These are phyloP conservation scores for Rosa lucieae DNA, from an alignment of 306 rosid genomes.

Conservation along the genomic window DNA sequence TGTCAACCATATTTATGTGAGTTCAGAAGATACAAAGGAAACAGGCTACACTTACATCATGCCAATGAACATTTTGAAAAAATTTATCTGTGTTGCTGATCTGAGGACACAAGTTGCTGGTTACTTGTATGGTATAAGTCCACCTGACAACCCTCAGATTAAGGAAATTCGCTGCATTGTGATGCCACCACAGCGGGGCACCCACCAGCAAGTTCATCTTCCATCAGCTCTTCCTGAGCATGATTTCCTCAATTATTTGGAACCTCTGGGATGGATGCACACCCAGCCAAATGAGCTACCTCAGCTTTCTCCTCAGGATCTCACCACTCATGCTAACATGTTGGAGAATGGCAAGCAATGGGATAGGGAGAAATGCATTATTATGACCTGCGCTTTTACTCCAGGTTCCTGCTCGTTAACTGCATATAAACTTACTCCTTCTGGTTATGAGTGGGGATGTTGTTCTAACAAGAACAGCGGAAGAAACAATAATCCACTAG, in stretches of 20 bases:
- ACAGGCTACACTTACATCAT: conserved; percentile 93
- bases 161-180: conserved; percentile 95
- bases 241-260: conserved; percentile 89
- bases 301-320: conserved; percentile 98
- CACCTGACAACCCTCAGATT: conserved; percentile 97
- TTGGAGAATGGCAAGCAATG: conserved; percentile 93
- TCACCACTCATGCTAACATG: conserved; percentile 82
- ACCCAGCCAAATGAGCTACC: conserved; percentile 98
- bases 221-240: conserved; percentile 94
- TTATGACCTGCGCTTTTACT: conserved; percentile 96
- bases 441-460: conserved; percentile 99
- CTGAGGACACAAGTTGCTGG: conserved; percentile 94
- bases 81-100: conserved; percentile 94
- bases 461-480: conserved; percentile 77
- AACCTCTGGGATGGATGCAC: conserved; percentile 99
- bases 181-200: conserved; percentile 97
- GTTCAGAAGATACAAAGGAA: conserved; percentile 98
- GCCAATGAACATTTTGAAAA: conserved; percentile 96
- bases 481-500: conserved; percentile 67
- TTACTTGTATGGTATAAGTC: conserved; percentile 89
- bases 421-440: conserved; percentile 86
- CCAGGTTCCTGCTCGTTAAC: conserved; percentile 97
- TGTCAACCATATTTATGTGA: conserved; percentile 90
- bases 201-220: conserved; percentile 93
- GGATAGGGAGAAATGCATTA: conserved; percentile 92